Conservation (phyloP, 1,284 basidiomycete species). For the Irpex sp. region DNA sequence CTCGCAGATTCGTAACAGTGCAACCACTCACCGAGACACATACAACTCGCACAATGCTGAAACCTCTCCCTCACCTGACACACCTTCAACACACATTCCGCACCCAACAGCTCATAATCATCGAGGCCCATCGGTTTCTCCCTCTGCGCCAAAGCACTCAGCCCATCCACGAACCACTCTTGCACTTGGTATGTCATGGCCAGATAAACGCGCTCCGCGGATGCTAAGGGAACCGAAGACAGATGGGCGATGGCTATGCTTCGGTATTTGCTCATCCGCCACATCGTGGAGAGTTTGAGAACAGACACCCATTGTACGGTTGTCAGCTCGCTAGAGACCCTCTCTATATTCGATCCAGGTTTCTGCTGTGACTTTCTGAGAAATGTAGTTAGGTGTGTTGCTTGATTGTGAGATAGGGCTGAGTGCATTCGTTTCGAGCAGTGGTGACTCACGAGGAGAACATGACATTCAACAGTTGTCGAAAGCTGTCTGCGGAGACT, state of each 20-base stretch:
- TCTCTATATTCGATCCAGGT: too few relatives aligned
- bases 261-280: background rate
- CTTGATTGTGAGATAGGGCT: too few relatives aligned
- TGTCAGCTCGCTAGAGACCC: background rate
- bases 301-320: background rate
- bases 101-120: background rate
- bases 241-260: background rate
- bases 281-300: background rate
- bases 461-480: background rate
- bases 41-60: background rate
- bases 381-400: too few relatives aligned
- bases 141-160: background rate
- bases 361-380: too few relatives aligned
- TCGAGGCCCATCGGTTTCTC: background rate
- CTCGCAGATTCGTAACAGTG: background rate
- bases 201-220: background rate
- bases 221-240: background rate
- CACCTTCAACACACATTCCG: background rate
- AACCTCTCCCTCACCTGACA: background rate
- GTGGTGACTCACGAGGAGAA: background rate
- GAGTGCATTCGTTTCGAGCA: too few relatives aligned
- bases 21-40: background rate
- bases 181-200: background rate
- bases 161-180: background rate
- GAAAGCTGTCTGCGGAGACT: background rate